Evolutionary conservation across 176 grass and related monocot species (phyloP).

Genomic region (Zizania latifolia): DNA sequence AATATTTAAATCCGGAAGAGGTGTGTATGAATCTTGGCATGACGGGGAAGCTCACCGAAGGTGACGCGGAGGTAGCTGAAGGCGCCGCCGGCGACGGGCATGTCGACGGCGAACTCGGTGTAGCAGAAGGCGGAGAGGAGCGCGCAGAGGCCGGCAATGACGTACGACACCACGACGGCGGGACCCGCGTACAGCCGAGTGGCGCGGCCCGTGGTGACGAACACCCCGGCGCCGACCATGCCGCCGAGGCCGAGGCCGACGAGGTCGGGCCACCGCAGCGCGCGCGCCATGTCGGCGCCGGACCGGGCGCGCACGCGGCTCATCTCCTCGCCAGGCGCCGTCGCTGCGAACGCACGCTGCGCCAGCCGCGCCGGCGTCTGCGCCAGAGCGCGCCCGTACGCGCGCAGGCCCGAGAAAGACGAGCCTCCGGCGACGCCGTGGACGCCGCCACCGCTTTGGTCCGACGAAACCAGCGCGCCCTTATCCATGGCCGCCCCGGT

Average conservation of each 20-base stretch:
- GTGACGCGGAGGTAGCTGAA: conserved; percentile 77
- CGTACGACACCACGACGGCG: conserved; percentile 52
- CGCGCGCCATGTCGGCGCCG: conserved; percentile 44
- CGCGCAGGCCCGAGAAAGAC: conserved; percentile 55
- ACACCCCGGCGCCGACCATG: conserved; percentile 57
- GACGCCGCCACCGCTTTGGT: background rate
- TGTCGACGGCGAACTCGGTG: conserved; percentile 92
- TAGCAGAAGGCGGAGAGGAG: conserved; percentile 95
- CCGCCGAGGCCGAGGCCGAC: conserved; percentile 61
- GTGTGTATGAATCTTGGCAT: background rate
- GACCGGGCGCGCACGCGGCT: conserved; percentile 58
- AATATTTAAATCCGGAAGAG: background rate
- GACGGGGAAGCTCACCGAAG: conserved; percentile 53
- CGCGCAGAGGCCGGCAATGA: conserved; percentile 86
- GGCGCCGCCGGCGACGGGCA: conserved; percentile 73
- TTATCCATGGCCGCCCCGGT: conserved; percentile 12
- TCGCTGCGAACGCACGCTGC: conserved; percentile 38
- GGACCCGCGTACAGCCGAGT: conserved; percentile 17
- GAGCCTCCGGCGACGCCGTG: conserved; percentile 13
- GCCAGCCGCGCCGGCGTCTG: conserved; percentile 44
- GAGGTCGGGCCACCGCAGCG: conserved; percentile 77
- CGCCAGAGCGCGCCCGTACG: conserved; percentile 47
- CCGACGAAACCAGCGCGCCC: background rate
- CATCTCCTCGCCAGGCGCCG: conserved; percentile 60
- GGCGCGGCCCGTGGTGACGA: conserved; percentile 52